Conservation (phyloP, 2,329 filamentous ascomycete species). For the Cladosporium oxysporum region DNA sequence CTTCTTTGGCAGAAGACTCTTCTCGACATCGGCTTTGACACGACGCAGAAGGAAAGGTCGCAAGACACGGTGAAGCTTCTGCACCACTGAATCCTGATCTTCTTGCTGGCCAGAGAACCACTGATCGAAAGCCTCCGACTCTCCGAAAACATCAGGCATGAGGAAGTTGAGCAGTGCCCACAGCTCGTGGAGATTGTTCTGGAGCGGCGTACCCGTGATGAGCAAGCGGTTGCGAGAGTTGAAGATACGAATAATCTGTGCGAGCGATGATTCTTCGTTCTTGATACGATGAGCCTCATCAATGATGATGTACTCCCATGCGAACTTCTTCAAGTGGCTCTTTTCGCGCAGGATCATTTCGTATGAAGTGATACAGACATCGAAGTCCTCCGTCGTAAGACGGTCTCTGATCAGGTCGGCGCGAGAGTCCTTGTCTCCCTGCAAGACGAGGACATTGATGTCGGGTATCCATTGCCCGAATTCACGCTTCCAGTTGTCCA, state of each 20-base stretch:
- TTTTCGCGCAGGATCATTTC: constrained; percentile 98
- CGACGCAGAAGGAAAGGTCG: constrained; percentile 91
- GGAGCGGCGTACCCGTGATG: constrained; percentile 93
- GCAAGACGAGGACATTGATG: constrained; percentile 88
- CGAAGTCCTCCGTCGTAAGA: constrained; percentile 91
- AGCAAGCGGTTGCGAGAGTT: constrained; percentile 91
- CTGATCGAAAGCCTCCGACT: constrained; percentile 93
- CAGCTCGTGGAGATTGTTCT: constrained; percentile 97
- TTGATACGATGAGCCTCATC: constrained; percentile 98
- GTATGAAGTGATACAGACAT: constrained; percentile 97
- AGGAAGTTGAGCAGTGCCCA: constrained; percentile 98
- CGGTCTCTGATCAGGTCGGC: constrained; percentile 84
- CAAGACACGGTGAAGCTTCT: constrained; percentile 90
- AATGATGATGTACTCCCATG: constrained; percentile 99
- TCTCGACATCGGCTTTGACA: constrained; percentile 97
- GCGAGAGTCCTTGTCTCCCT: constrained; percentile 93
- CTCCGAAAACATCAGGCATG: constrained; percentile 96
- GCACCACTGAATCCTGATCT: constrained; percentile 93
- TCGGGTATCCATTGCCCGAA: constrained; percentile 94
- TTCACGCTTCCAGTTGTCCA: constrained; percentile 98
- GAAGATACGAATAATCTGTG: constrained; percentile 94
- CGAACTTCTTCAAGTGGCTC: constrained; percentile 91
- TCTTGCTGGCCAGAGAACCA: constrained; percentile 93
- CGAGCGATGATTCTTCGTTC: constrained; percentile 96
- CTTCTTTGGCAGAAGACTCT: constrained; percentile 95